These are phyloP conservation scores for Stemphylium lycopersici DNA, from an alignment of 2,329 filamentous ascomycete genomes.

Conservation along the genomic window DNA sequence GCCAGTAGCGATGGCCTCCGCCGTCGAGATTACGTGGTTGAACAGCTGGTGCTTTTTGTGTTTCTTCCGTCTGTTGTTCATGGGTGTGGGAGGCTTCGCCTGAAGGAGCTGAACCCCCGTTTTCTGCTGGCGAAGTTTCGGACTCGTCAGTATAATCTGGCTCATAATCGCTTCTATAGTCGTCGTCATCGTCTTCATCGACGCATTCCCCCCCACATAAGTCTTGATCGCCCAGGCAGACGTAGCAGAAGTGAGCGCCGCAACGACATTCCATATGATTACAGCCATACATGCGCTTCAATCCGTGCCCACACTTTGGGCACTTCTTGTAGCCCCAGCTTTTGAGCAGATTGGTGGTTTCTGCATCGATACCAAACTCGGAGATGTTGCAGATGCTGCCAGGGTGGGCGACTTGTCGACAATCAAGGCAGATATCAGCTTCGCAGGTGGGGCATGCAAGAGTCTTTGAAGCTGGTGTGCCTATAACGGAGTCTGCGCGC, in stretches of 20 bases:
- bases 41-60: not conserved
- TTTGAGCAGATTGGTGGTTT: conserved; percentile 48
- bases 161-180: conserved; percentile 31
- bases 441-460: conserved; percentile 55
- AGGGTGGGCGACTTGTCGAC: conserved; percentile 52
- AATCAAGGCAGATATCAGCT: conserved; percentile 52
- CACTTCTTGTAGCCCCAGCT: conserved; percentile 58
- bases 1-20: conserved; percentile 41
- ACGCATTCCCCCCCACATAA: conserved; percentile 36
- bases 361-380: conserved; percentile 43
- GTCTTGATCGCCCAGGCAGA: conserved; percentile 47
- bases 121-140: not conserved
- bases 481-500: conserved; percentile 35
- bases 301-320: conserved; percentile 56
- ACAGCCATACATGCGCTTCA: conserved; percentile 58
- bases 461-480: conserved; percentile 24
- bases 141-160: conserved; percentile 25
- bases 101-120: not conserved
- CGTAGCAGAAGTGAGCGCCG: conserved; percentile 59
- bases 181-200: conserved; percentile 27
- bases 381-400: conserved; percentile 44
- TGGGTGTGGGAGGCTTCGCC: not conserved
- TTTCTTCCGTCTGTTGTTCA: not conserved
- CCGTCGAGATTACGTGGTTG: conserved; percentile 43
- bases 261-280: conserved; percentile 57